Percentiles rank a stretch among this genome's conserved stretches.
These are phyloP conservation scores for Parietaria judaica DNA, from an alignment of 306 rosid genomes.

Conservation along the genomic window DNA sequence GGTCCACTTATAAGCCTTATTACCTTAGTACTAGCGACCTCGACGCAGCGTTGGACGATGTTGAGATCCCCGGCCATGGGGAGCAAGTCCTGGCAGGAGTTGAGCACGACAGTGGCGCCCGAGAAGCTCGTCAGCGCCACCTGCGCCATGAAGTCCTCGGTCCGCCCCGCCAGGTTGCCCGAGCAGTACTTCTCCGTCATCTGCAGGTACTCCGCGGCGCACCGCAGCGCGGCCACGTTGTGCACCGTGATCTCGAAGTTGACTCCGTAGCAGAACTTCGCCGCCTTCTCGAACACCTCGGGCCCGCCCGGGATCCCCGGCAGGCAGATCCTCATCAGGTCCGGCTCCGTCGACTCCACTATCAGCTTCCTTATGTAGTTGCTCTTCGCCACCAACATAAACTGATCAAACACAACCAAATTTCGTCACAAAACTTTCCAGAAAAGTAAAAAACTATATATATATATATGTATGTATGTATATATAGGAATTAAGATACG, in stretches of 20 bases:
- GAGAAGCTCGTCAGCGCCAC: conserved; percentile 57
- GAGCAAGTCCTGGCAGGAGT: conserved; percentile 47
- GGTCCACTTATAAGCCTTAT: no score
- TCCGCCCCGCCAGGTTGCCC: conserved; percentile 57
- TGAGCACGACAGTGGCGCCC: conserved; percentile 50
- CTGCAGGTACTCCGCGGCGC: conserved; percentile 75
- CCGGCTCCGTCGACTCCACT: conserved; percentile 50
- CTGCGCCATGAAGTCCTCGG: conserved; percentile 61
- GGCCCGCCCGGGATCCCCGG: conserved; percentile 77
- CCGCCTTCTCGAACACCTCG: conserved; percentile 79
- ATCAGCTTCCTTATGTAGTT: conserved; percentile 65
- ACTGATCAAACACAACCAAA: conserved; percentile 27
- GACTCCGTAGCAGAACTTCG: conserved; percentile 83
- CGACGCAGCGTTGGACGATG: conserved; percentile 47
- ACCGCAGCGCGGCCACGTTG: conserved; percentile 65
- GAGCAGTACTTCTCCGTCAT: conserved; percentile 67
- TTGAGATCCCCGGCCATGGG: conserved; percentile 47
- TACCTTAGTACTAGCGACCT: conserved; percentile 38
- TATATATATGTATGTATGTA: neutral
- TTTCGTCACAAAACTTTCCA: neutral
- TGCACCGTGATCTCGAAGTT: conserved; percentile 80
- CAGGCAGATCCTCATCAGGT: conserved; percentile 51
- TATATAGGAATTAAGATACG: neutral
- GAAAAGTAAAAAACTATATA: neutral
- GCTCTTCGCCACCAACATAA: conserved; percentile 87